Base-by-base conservation (phyloP, 208 protist genomes). In the Endotrypanum monterogeii region DNA sequence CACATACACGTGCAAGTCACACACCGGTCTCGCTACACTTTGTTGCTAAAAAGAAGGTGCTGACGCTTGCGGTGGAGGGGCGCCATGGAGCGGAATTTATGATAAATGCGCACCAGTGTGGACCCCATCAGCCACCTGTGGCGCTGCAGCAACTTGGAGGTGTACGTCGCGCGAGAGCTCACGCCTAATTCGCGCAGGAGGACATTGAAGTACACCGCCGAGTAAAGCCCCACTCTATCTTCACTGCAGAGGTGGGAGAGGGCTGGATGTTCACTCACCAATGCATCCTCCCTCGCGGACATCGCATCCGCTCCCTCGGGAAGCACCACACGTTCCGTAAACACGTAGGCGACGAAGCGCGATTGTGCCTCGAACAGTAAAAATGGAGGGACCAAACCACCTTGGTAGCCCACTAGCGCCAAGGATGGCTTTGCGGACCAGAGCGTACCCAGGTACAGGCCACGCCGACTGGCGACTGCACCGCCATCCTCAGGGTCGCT, bases 41-140 rank as follows among this genome's bases (percentile, higher is more conserved):
- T 84, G 77, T 97, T 97, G 65, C 90, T 97, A 82, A 97, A 97
- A 6, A 97, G 85, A 18, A 97, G 39, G 63, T 97, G 93, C 61
- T 97, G 93, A 65, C 91, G 55, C 68, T 94, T 95, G 41, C 93
- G 83, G 73, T 95, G 94, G 20, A 97, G 85, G n/a, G 93, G 93
- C 0, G 93, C 93, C 84, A 90, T 65, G 14, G 90, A 88, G 55
- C 93, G 85, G 46, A 86, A 44, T 71, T 92, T 94, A 79, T 97
- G 89, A 54, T 92, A 85, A 35, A 94, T 41, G 14, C 89, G 83
- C 28, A 97, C 82, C 18, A 86, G 35, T n/a, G 75, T 83, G 44
- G 89, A 91, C 23, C 68, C 4, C 28, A 94, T 72, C 57, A 94
- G 51, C 91, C 93, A 97, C 46, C 79, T 74, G 65, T 88, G 82